Conservation (phyloP, 352 stramenopile genomes). For the Phytophthora cajani region DNA sequence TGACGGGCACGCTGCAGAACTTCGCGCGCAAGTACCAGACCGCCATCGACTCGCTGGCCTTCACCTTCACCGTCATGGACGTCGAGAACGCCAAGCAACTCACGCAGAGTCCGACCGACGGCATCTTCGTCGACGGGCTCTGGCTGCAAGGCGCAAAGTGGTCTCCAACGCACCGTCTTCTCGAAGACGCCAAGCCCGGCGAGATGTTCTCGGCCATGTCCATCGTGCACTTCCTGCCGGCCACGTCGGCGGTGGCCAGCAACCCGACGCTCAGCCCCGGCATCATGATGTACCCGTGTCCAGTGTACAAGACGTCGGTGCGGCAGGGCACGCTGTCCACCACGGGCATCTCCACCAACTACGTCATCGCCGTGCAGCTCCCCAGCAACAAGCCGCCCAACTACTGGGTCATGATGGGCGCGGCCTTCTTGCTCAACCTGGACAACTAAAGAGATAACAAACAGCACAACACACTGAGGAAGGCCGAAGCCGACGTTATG, state of each 20-base stretch:
- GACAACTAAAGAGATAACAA: constrained; percentile 54
- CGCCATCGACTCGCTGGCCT: constrained; percentile 94
- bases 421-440: constrained; percentile 94
- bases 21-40: constrained; percentile 95
- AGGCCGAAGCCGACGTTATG: constrained; percentile 29
- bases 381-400: constrained; percentile 83
- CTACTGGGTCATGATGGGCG: constrained; percentile 93
- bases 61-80: constrained; percentile 90
- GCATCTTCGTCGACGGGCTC: constrained; percentile 93
- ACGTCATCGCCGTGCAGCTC: constrained; percentile 93
- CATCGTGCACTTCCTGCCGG: constrained; percentile 91
- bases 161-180: constrained; percentile 63
- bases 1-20: constrained; percentile 95
- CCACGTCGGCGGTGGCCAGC: constrained; percentile 38
- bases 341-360: constrained; percentile 95
- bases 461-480: constrained; percentile 6
- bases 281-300: constrained; percentile 85
- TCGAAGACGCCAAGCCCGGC: constrained; percentile 87
- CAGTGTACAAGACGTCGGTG: constrained; percentile 95
- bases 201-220: constrained; percentile 94
- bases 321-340: constrained; percentile 92
- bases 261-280: constrained; percentile 38
- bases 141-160: constrained; percentile 91
- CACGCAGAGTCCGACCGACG: constrained; percentile 77
- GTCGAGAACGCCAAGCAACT: constrained; percentile 65